Conservation (phyloP, 2,329 filamentous ascomycete species). For the Cladophialophora immunda region DNA sequence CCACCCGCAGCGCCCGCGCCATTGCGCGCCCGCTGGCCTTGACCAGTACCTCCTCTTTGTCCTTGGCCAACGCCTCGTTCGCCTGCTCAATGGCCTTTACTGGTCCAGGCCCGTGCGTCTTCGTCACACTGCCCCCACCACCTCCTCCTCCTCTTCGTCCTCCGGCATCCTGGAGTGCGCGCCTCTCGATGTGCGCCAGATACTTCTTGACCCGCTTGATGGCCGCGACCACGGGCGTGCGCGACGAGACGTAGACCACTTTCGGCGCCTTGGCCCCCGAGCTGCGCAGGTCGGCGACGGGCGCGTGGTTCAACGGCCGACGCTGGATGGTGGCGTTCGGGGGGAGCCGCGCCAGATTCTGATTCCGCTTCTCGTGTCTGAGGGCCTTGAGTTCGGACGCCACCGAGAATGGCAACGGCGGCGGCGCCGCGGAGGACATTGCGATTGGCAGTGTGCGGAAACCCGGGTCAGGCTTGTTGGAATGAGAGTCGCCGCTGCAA, state of each 20-base stretch:
- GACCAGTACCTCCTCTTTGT: conserved; percentile 61
- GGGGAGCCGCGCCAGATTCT: conserved; percentile 33
- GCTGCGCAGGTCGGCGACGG: conserved; percentile 61
- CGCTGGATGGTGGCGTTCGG: conserved; percentile 59
- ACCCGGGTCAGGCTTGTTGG: too few species aligned
- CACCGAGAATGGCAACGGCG: conserved; percentile 25
- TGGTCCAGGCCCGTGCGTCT: conserved; percentile 10
- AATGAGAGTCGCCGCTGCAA: too few species aligned
- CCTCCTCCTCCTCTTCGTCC: too few species aligned
- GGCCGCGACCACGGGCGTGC: conserved; percentile 65
- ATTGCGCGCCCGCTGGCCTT: conserved; percentile 70
- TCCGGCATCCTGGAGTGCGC: conserved; percentile 46
- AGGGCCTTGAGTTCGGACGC: conserved; percentile 33
- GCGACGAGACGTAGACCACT: conserved; percentile 64
- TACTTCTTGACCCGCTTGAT: conserved; percentile 68
- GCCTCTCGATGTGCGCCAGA: conserved; percentile 61
- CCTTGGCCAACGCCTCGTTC: conserved; percentile 46
- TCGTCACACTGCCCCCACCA: conserved; percentile 44
- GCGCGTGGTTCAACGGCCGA: conserved; percentile 66
- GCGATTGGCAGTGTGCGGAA: not conserved
- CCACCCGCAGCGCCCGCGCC: conserved; percentile 63
- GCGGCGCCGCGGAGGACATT: not conserved
- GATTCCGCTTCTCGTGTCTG: conserved; percentile 39
- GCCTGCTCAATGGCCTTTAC: conserved; percentile 43
- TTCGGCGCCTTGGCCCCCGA: conserved; percentile 59